Conservation (phyloP, 2,329 filamentous ascomycete species). For the Bipolaris bicolor region DNA sequence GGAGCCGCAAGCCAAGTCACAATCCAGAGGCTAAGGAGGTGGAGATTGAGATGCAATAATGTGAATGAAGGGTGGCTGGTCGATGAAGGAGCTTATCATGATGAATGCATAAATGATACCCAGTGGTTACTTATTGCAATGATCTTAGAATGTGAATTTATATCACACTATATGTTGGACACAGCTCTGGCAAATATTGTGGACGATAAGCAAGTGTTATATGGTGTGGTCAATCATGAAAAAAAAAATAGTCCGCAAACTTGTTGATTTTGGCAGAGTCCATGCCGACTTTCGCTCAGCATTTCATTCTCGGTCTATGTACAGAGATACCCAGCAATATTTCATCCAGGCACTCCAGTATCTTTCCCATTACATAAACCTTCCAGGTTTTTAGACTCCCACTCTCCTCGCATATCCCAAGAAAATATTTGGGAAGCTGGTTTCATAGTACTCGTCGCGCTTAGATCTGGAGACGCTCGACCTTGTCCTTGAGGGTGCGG, state of each 20-base stretch:
- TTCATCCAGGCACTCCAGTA: constrained; percentile 24
- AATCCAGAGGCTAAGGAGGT: constrained; percentile 31
- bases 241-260: neutral
- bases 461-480: constrained; percentile 92
- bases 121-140: neutral
- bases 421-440: neutral
- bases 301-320: constrained; percentile 39
- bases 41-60: constrained; percentile 47
- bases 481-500: constrained; percentile 87
- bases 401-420: constrained; percentile 3
- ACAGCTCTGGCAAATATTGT: no score
- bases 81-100: constrained; percentile 1
- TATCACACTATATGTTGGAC: neutral
- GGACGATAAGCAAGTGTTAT: neutral
- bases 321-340: constrained; percentile 22
- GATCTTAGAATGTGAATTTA: neutral
- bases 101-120: constrained; percentile 15
- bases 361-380: constrained; percentile 22
- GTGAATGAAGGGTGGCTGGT: neutral
- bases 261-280: constrained; percentile 26
- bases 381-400: constrained; percentile 15
- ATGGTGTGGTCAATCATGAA: no score
- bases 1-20: constrained; percentile 27
- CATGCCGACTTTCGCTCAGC: constrained; percentile 24
- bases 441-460: neutral